Percentiles rank a stretch among this genome's conserved stretches.
These are phyloP conservation scores for Cocos nucifera DNA, from an alignment of 176 grass and related monocot genomes.

Conservation along the genomic window DNA sequence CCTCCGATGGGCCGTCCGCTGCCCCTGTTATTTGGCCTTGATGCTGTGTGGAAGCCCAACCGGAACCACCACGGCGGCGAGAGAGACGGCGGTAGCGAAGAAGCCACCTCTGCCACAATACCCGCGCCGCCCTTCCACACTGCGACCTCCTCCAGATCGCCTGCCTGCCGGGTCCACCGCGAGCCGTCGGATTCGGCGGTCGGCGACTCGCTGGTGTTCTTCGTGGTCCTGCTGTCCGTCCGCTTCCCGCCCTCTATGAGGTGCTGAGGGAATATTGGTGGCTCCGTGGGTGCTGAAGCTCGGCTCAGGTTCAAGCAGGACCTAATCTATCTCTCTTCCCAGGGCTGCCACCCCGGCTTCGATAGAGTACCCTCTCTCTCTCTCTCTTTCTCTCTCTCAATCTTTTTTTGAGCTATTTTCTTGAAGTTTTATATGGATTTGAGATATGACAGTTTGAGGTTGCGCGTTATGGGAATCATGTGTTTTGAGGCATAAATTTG, in stretches of 20 bases:
- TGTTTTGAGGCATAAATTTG: no score
- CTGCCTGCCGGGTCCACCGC: conserved; percentile 34
- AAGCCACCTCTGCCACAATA: background rate
- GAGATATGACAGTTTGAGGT: no score
- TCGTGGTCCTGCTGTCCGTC: conserved; percentile 69
- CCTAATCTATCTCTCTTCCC: conserved; percentile 58
- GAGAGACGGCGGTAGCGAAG: background rate
- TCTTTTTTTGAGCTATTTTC: background rate
- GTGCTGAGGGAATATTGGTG: conserved; percentile 63
- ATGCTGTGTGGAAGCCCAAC: conserved; percentile 89
- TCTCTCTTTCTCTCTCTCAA: background rate
- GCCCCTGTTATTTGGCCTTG: conserved; percentile 46
- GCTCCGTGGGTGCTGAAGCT: conserved; percentile 46
- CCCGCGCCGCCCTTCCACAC: conserved; percentile 32
- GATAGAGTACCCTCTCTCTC: conserved; percentile 33
- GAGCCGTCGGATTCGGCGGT: background rate
- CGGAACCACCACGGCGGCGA: conserved; percentile 13
- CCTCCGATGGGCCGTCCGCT: conserved; percentile 35
- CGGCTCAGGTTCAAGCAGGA: conserved; percentile 83
- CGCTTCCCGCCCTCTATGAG: conserved; percentile 42
- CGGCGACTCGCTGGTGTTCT: conserved; percentile 39
- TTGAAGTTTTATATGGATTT: no score
- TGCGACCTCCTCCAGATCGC: conserved; percentile 65
- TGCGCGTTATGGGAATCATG: no score
- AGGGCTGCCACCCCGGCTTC: conserved; percentile 43